Evolutionary conservation across 2,329 filamentous ascomycete species (phyloP), one percentile per base, ranked within the genome.

Genomic region (Xylogone sp.): DNA sequence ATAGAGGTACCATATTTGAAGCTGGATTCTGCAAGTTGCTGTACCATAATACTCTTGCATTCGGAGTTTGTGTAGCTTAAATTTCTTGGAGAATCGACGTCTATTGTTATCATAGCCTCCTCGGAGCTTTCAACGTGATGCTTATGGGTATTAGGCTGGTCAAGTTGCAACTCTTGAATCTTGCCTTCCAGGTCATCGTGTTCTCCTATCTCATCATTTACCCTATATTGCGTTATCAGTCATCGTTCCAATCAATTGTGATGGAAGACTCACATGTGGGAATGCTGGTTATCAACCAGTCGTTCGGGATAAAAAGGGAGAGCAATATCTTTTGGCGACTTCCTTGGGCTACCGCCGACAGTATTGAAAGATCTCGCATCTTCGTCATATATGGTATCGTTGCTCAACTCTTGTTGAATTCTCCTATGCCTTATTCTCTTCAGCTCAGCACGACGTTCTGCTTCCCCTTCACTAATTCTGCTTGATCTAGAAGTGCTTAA

Each of bases 361-460:
- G 57, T 56, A 20, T 52, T 48, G 8, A 65, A 12, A 18, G 63
- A 65, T 43, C 62, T 65, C 20, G 65, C 65, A 55, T 68, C 65
- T 20, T 68, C 64, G 18, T 72, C 69, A 45, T 70, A 68, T 9
- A 65, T 61, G 31, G 71, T 66, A 34, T 80, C 78, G 39, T 65
- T 74, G 44, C 75, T 72, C 3, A 84, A 68, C 57, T 83, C 81
- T 43, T 81, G 74, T 54, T 78, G 77, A n/a, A 83, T 83, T 54
- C 79, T 73, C 57, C 75, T 76, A 46, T 77, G 75, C 64, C 79
- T 75, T 8, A 83, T 67, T 19, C 79, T 72, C 57, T 73, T 78
- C 49, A 84, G 64, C 57, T 83, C 80, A 22, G 78, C 79, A 56
- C 79, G 72, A 22, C 79, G 71, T 48, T 78, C 75, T 43, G 80